A percentile compares a stretch with the other conserved stretches of the same genome.
Evolutionary conservation across 352 stramenopile species (phyloP).

Genomic region (Phytophthora kernoviae): DNA sequence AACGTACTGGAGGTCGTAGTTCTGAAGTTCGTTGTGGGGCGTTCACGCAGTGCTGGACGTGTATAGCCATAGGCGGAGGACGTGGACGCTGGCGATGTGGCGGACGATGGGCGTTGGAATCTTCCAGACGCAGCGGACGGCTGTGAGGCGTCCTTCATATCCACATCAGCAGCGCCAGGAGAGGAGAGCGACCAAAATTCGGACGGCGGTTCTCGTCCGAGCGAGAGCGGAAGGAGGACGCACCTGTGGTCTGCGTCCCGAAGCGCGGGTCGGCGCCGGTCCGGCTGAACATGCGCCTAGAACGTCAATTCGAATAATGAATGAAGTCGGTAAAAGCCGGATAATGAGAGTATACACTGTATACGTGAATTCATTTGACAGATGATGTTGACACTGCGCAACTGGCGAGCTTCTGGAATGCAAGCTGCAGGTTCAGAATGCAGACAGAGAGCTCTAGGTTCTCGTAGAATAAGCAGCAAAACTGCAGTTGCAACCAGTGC

Average conservation of each 20-base stretch:
- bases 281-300: slow-evolving; percentile 21
- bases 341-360: slow-evolving; percentile 1
- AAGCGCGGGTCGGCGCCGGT: slow-evolving; percentile 17
- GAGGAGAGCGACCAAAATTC: slow-evolving; percentile 25
- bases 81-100: slow-evolving; percentile 10
- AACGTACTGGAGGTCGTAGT: slow-evolving; percentile 30
- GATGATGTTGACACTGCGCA: too few relatives aligned
- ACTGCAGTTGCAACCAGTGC: slow-evolving; percentile 30
- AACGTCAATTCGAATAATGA: slow-evolving; percentile 17
- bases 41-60: slow-evolving; percentile 22
- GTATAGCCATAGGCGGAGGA: slow-evolving; percentile 10
- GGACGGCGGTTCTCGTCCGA: slow-evolving; percentile 43
- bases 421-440: slow-evolving; percentile 50
- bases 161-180: slow-evolving; percentile 24
- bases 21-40: slow-evolving; percentile 10
- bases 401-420: slow-evolving; percentile 41
- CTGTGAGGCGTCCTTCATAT: slow-evolving; percentile 41
- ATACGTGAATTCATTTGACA: slow-evolving; percentile 15
- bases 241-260: slow-evolving; percentile 12
- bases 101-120: slow-evolving; percentile 13
- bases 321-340: neutral
- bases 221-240: slow-evolving; percentile 30
- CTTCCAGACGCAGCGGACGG: slow-evolving; percentile 10
- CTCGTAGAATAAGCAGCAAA: slow-evolving; percentile 58
- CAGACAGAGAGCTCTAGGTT: slow-evolving; percentile 34